A percentile compares a stretch with the other conserved stretches of the same genome.
phyloP scores from a whole-genome alignment of 2,329 filamentous ascomycete species.

The Chrysoporthe austroafricana region DNA sequence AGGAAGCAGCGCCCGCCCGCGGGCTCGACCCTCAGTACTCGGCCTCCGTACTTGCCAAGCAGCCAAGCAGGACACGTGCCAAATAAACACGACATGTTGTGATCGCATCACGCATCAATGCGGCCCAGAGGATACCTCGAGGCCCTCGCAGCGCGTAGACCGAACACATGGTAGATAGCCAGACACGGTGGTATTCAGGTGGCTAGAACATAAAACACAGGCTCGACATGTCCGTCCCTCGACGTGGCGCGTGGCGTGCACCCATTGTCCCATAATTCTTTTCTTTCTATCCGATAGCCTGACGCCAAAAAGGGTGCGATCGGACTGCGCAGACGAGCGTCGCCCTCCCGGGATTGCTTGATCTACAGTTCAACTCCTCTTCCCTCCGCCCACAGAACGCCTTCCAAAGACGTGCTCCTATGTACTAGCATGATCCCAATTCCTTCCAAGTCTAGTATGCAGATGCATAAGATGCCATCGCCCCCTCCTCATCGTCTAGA shows the following conservation, averaged over 20 bases:
- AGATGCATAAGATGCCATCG: conserved; percentile 24
- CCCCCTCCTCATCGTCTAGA: conserved; percentile 27
- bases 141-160: not conserved
- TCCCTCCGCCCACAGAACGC: not conserved
- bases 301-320: not conserved
- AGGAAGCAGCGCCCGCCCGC: not conserved
- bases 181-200: not conserved
- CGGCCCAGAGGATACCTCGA: not conserved
- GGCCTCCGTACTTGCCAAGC: not conserved
- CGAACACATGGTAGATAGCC: not conserved
- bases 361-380: not conserved
- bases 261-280: not conserved
- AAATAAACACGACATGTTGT: not conserved
- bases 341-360: not conserved
- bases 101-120: not conserved
- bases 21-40: not conserved
- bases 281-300: not conserved
- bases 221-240: not conserved
- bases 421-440: not conserved
- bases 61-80: not conserved
- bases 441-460: not conserved
- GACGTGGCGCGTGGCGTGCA: not conserved
- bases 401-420: conserved; percentile 6
- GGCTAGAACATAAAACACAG: not conserved
- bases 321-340: not conserved